A percentile compares a stretch with the other conserved stretches of the same genome.
phyloP scores from a whole-genome alignment of 352 stramenopile genomes.

The Pythium rhizo-oryzae region DNA sequence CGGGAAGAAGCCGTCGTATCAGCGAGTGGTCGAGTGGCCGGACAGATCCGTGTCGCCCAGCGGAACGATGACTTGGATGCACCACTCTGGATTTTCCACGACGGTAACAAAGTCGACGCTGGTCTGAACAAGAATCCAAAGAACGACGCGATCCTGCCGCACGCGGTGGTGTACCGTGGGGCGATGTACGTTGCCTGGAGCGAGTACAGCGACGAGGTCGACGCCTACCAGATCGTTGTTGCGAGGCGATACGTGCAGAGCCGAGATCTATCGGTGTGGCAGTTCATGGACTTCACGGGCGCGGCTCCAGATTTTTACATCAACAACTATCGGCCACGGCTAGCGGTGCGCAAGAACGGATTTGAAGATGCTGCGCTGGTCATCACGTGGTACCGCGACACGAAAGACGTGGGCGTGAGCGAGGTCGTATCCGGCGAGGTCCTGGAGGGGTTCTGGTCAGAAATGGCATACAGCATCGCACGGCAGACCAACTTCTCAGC shows the following conservation, averaged over 20 bases:
- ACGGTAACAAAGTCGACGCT: slow-evolving; percentile 41
- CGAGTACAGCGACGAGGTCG: slow-evolving; percentile 36
- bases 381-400: slow-evolving; percentile 65
- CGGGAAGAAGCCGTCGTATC: slow-evolving; percentile 38
- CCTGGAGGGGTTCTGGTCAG: slow-evolving; percentile 47
- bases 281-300: slow-evolving; percentile 40
- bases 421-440: slow-evolving; percentile 55
- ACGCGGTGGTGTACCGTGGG: slow-evolving; percentile 47
- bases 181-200: slow-evolving; percentile 66
- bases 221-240: slow-evolving; percentile 55
- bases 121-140: slow-evolving; percentile 57
- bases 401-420: slow-evolving; percentile 35
- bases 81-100: slow-evolving; percentile 75
- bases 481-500: neutral
- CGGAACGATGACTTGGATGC: slow-evolving; percentile 55
- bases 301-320: slow-evolving; percentile 41
- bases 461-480: slow-evolving; percentile 34
- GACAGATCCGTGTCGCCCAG: slow-evolving; percentile 61
- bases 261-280: slow-evolving; percentile 61
- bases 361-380: slow-evolving; percentile 56
- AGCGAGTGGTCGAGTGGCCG: slow-evolving; percentile 26
- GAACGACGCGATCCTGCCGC: slow-evolving; percentile 49
- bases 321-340: slow-evolving; percentile 42
- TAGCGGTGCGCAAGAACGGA: slow-evolving; percentile 47
- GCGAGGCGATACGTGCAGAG: slow-evolving; percentile 51